A percentile compares a stretch with the other conserved stretches of the same genome.
Conservation (phyloP, 768 basidiomycete genomes). For the Trametes meyenii region DNA sequence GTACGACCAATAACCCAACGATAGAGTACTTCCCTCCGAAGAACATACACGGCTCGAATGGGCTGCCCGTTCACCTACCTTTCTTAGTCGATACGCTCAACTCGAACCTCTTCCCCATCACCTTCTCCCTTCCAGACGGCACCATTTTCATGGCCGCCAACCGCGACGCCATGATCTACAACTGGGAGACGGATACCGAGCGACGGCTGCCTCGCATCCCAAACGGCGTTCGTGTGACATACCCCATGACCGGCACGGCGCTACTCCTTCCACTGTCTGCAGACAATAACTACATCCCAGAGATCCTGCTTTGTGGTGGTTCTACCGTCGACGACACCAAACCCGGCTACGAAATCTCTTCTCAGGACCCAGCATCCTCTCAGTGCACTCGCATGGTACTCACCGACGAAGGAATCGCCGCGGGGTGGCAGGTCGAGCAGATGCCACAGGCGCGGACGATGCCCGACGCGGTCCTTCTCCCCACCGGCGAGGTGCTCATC, state of each 20-base stretch:
- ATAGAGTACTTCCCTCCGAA: conserved; percentile 86
- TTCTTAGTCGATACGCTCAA: conserved; percentile 75
- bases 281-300: conserved; percentile 62
- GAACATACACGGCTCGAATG: conserved; percentile 63
- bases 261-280: conserved; percentile 73
- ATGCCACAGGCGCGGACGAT: conserved; percentile 78
- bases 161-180: conserved; percentile 76
- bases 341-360: conserved; percentile 64
- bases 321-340: conserved; percentile 64
- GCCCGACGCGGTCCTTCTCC: conserved; percentile 81
- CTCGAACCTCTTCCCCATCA: conserved; percentile 83
- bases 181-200: conserved; percentile 70
- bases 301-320: conserved; percentile 79
- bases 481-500: conserved; percentile 72
- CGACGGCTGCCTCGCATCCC: conserved; percentile 66
- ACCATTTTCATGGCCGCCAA: conserved; percentile 78
- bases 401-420: conserved; percentile 61
- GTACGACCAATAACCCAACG: conserved; percentile 79
- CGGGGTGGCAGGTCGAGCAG: conserved; percentile 74
- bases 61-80: conserved; percentile 61
- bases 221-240: conserved; percentile 79
- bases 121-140: conserved; percentile 71
- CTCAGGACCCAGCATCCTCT: conserved; percentile 70
- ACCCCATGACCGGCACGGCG: conserved; percentile 79
- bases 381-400: conserved; percentile 75